Evolutionary conservation across 2,329 filamentous ascomycete species (phyloP), one percentile per base, ranked within the genome.

Genomic region (Myriosclerotinia scirpicola): DNA sequence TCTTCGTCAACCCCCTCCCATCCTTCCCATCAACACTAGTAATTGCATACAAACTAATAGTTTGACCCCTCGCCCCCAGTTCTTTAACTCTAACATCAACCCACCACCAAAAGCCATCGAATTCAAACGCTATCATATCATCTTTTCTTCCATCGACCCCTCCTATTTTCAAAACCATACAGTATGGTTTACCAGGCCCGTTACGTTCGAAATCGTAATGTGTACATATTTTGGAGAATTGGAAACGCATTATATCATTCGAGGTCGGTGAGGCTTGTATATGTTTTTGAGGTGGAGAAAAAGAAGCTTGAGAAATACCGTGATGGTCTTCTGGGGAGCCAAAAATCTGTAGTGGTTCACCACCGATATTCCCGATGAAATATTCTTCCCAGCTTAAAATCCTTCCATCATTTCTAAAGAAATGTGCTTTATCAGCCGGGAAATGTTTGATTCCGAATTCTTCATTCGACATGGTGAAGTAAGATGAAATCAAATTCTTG

Each of bases 21-120:
- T 74, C 73, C 58, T 69, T 67, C n/a, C 79, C 80, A 70, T 80
- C 77, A 61, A 79, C 68, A 30, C 75, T 78, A 59, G 81, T 84
- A 48, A 96, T 80, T 26, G 86, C 85, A 67, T 85, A 85, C 40
- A 95, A 78, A 70, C 83, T 83, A 7, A 94, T 79, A 64, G 83
- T 85, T 78, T 93, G 86, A 0, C 91, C 91, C 0, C 87, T 85
- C 0, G 81, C 81, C 0, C 92, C 92, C 26, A 96, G 79, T 67
- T 88, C 84, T 42, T 81, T 78, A 0, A 86, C 83, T 36, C 83
- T 80, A 5, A 97, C 84, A 77, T 97, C 94, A 1, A 87, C 78
- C 87, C 91, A 96, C 86, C 90, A 96, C 79, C 89, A 87, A 74
- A 85, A 90, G 17, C 90, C 91, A 68, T 94, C 90, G n/a, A 86